Conservation (phyloP, 1,284 basidiomycete species). For the Malassezia slooffiae region DNA sequence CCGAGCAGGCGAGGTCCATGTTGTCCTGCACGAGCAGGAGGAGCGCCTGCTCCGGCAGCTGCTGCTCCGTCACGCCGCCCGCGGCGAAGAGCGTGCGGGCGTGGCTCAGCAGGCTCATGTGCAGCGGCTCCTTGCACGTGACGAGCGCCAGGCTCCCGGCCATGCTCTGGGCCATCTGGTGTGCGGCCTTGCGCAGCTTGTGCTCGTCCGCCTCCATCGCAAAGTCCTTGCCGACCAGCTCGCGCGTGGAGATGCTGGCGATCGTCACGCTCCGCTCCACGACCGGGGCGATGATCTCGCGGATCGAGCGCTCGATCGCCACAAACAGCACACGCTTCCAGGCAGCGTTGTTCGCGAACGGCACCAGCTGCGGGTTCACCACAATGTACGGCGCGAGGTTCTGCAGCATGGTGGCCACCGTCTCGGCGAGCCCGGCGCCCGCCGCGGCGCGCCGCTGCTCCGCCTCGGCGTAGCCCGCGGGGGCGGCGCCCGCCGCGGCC, state of each 20-base stretch:
- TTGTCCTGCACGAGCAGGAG: constrained; percentile 81
- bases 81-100: constrained; percentile 60
- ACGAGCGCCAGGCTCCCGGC: constrained; percentile 93
- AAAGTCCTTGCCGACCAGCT: constrained; percentile 92
- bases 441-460: constrained; percentile 21
- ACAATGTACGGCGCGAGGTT: constrained; percentile 63
- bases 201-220: constrained; percentile 85
- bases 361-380: constrained; percentile 57
- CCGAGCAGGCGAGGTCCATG: constrained; percentile 80
- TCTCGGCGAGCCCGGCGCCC: constrained; percentile 49
- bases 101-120: constrained; percentile 82
- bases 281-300: constrained; percentile 95
- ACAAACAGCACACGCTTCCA: constrained; percentile 86
- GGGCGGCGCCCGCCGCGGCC: constrained; percentile 18
- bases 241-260: constrained; percentile 90
- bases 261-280: constrained; percentile 99
- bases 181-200: constrained; percentile 79
- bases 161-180: constrained; percentile 91
- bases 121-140: constrained; percentile 94
- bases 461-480: constrained; percentile 21
- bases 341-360: constrained; percentile 63
- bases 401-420: constrained; percentile 60
- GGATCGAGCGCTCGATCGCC: constrained; percentile 85
- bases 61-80: constrained; percentile 50
- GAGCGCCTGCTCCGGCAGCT: constrained; percentile 54